Percentiles rank a stretch among this genome's conserved stretches.
phyloP scores from a whole-genome alignment of 208 protist species.

The Angomonas ambiguus region DNA sequence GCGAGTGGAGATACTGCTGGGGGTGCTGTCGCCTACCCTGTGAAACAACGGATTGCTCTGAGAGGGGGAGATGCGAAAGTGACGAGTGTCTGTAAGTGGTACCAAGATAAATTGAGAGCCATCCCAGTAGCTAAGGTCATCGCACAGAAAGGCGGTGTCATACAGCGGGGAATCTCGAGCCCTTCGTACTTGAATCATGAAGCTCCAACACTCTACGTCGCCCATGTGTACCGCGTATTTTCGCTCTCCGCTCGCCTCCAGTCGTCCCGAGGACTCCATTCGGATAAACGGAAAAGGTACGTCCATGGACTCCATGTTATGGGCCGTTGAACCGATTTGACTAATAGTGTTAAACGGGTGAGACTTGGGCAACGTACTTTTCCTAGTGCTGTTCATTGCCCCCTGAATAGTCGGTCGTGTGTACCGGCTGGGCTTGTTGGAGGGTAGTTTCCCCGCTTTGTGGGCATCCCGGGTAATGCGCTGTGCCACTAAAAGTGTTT shows the following conservation, averaged over 20 bases:
- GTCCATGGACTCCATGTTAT: not conserved
- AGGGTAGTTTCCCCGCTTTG: not conserved
- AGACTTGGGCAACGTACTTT: not conserved
- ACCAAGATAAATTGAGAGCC: conserved; percentile 32
- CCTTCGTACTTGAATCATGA: conserved; percentile 19
- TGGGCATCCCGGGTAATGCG: not conserved
- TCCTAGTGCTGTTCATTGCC: not conserved
- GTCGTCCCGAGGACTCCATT: not conserved
- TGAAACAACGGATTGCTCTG: not conserved
- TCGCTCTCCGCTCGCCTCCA: conserved; percentile 6
- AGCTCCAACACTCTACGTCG: conserved; percentile 29
- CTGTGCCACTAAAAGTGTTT: not conserved
- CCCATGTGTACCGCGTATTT: conserved; percentile 27
- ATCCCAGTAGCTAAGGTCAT: conserved; percentile 20
- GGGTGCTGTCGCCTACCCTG: not conserved
- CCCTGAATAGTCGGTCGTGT: not conserved
- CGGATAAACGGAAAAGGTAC: not conserved
- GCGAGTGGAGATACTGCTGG: not conserved
- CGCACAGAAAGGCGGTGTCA: conserved; percentile 18
- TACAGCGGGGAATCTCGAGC: conserved; percentile 24
- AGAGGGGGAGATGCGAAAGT: not conserved
- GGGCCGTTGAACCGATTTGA: conserved; percentile 17
- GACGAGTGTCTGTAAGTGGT: conserved; percentile 17
- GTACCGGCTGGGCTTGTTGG: not conserved
- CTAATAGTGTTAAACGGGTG: conserved; percentile 25